phyloP scores from a whole-genome alignment of 73 alveolate species.

The Paramecium octaurelia region DNA sequence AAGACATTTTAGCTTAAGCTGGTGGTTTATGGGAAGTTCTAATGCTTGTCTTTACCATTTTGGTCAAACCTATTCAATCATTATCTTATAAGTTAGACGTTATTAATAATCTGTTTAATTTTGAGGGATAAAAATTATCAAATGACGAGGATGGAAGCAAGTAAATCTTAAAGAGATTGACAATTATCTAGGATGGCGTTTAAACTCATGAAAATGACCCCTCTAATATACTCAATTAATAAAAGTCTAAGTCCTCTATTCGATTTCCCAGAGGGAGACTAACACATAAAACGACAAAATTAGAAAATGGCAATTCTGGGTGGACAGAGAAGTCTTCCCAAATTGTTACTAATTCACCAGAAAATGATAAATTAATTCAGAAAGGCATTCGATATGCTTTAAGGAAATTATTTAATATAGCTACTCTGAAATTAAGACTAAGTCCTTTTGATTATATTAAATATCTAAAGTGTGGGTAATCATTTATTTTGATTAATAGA shows the following conservation, averaged over 20 bases:
- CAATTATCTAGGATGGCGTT: background rate
- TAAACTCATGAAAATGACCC: background rate
- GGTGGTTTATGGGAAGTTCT: slow-evolving; percentile 36
- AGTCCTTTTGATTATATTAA: background rate
- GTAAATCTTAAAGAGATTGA: background rate
- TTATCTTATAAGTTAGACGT: background rate
- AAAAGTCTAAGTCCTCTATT: background rate
- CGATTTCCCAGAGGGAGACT: slow-evolving; percentile 22
- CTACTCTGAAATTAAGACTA: background rate
- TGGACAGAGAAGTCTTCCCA: background rate
- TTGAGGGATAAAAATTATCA: background rate
- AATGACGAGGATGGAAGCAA: background rate
- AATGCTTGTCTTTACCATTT: background rate
- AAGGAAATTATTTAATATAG: background rate
- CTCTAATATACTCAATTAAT: background rate
- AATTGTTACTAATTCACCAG: background rate
- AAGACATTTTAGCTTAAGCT: background rate
- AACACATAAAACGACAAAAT: background rate
- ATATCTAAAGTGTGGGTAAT: background rate
- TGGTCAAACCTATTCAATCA: background rate
- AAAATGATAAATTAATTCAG: background rate
- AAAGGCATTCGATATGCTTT: background rate
- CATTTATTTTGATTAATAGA: background rate
- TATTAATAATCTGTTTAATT: background rate
- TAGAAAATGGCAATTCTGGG: background rate